Evolutionary conservation across 2,329 filamentous ascomycete species (phyloP), one percentile per base, ranked within the genome.

Genomic region (Fusarium sp.): DNA sequence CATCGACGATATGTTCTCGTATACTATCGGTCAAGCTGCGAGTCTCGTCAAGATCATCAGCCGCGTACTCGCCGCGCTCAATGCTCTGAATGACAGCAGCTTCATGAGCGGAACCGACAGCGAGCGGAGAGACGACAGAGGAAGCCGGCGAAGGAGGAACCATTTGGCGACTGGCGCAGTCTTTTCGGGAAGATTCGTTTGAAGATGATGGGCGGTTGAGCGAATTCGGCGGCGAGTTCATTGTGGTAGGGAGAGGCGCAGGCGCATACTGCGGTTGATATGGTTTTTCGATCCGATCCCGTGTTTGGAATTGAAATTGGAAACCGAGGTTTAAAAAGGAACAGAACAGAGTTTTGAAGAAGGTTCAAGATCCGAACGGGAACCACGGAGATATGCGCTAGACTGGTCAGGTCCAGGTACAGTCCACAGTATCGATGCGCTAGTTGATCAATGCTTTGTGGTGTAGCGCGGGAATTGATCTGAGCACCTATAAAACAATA

Each of bases 11-110:
- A 55, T 83, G 81, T 41, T 82, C 79, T 26, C 80, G 79, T 61
- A 83, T 81, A 64, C 81, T 83, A 7, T 81, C 79, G 7, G 81
- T 81, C 46, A 83, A 72, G 49, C 81, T 83, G 41, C 76, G 75
- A 3, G 80, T 83, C 30, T 83, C 80, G 44, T 79, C 78, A 28
- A 70, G 54, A n/a, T 73, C 72, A 25, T 74, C 67, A 12, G 67
- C 51, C 16, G 69, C 60, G 19, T 74, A 70, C 4, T 79, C 75
- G 58, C 78, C 78, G n/a, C 75, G 69, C 37, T 80, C 79, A 41
- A 80, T 75, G 54, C 72, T 74, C 37, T 77, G 74, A 31, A 80
- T 78, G 1, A 78, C 49, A 18, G 69, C 70, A 5, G 73, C 76
- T 21, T 80, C 77, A 7, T 74, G 67, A 3, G 73, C 64, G 34